A percentile compares a stretch with the other conserved stretches of the same genome.
Evolutionary conservation across 2,329 filamentous ascomycete genomes (phyloP).

Genomic region (Neonectria coccinea): DNA sequence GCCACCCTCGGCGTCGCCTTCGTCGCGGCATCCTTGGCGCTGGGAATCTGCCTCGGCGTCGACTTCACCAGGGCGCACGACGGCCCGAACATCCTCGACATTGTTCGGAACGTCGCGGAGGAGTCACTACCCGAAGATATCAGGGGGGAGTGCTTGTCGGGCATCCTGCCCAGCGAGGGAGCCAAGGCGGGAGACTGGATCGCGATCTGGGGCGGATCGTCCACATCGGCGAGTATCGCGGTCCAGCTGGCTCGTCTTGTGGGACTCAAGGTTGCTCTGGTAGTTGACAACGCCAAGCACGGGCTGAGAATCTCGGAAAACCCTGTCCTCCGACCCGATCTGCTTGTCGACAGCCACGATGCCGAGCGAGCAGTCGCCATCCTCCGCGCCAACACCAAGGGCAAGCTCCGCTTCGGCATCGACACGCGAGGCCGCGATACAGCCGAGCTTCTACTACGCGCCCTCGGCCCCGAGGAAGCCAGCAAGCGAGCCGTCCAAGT

Average conservation of each 20-base stretch:
- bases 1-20: slow-evolving; percentile 78
- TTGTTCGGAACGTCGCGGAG: slow-evolving; percentile 60
- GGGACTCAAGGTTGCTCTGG: slow-evolving; percentile 72
- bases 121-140: slow-evolving; percentile 70
- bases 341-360: slow-evolving; percentile 77
- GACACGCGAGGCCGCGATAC: slow-evolving; percentile 76
- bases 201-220: slow-evolving; percentile 80
- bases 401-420: slow-evolving; percentile 72
- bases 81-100: slow-evolving; percentile 69
- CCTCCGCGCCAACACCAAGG: slow-evolving; percentile 68
- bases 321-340: slow-evolving; percentile 62
- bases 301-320: slow-evolving; percentile 67
- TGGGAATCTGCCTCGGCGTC: slow-evolving; percentile 77
- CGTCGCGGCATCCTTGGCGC: slow-evolving; percentile 73
- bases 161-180: slow-evolving; percentile 64
- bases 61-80: slow-evolving; percentile 65
- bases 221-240: slow-evolving; percentile 74
- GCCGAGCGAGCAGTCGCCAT: slow-evolving; percentile 73
- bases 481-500: slow-evolving; percentile 43
- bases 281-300: slow-evolving; percentile 76
- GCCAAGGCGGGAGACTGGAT: slow-evolving; percentile 74
- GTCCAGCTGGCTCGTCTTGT: slow-evolving; percentile 76
- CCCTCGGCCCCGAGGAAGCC: slow-evolving; percentile 56
- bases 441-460: slow-evolving; percentile 64
- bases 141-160: slow-evolving; percentile 69